Base-by-base conservation (phyloP, 2,329 filamentous ascomycete species). In the Calonectria montana region DNA sequence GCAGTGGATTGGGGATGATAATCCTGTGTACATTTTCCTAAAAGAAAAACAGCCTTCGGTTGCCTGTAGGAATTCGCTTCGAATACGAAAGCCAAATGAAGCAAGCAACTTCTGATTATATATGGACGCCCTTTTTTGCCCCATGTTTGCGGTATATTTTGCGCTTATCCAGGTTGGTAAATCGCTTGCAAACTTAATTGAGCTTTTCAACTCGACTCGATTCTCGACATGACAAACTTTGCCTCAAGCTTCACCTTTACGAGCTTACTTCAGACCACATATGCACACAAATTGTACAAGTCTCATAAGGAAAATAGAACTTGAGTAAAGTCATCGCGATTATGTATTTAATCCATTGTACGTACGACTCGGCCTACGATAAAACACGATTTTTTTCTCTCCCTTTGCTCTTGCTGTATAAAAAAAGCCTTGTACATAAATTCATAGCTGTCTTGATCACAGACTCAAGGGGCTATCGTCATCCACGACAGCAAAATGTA, bases 11-110 rank as follows among this genome's bases (percentile, higher is more conserved):
- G 72, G 70, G 63, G 75, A 75, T 74, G 76, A 75, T 77, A 79
- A 82, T 80, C 81, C 80, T 80, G 79, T 82, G 82, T 83, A 83
- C 78, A 83, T 83, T 83, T 82, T 81, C 75, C 79, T 77, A 75
- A 76, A 80, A 80, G 73, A 68, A 59, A 74, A 80, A 73, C 78
- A 81, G 75, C 78, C 80, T 80, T 75, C 69, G 75, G 78, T 77
- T 81, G 72, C 72, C 73, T 78, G 76, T 80, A 80, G 77, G 79
- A 82, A 77, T 74, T 80, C 74, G 76, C 80, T 81, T 73, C 74
- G 72, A 80, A 80, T 80, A 76, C 74, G 64, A 80, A 80, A 70
- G 75, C 71, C 75, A 77, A 79, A 75, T 76, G 70, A 79, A 79
- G 71, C 77, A 77, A 73, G 71, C 74, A 74, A 62, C 43, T 47